Percentiles rank a stretch among this genome's conserved stretches.
These are phyloP conservation scores for Bothriochloa decipiens DNA, from an alignment of 176 grass and related monocot genomes.

Conservation along the genomic window DNA sequence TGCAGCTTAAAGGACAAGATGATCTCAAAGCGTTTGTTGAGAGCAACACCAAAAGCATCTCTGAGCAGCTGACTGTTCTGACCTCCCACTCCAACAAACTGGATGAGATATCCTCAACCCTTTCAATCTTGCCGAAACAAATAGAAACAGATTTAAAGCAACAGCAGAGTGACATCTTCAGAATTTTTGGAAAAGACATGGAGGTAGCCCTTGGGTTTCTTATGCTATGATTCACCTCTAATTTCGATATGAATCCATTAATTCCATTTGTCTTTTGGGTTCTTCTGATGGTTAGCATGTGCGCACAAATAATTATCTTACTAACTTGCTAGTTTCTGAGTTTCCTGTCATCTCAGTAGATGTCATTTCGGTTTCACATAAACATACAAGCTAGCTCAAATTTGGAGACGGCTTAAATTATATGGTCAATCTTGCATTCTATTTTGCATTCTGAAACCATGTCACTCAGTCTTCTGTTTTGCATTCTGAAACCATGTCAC, in stretches of 20 bases:
- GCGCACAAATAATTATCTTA: constrained; percentile 10
- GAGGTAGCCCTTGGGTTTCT: constrained; percentile 54
- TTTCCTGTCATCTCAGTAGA: constrained; percentile 13
- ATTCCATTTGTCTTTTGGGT: background rate
- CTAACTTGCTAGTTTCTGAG: constrained; percentile 10
- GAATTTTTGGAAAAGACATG: constrained; percentile 62
- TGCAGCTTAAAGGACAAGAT: constrained; percentile 82
- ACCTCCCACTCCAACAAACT: constrained; percentile 61
- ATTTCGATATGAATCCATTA: background rate
- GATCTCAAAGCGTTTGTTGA: constrained; percentile 65
- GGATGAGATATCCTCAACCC: constrained; percentile 63
- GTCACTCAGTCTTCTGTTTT: background rate
- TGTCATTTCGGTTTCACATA: constrained; percentile 24
- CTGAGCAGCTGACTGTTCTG: constrained; percentile 45
- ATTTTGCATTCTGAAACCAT: constrained; percentile 20
- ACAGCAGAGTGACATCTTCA: constrained; percentile 63
- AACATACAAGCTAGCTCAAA: constrained; percentile 4
- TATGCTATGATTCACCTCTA: constrained; percentile 12
- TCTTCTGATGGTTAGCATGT: constrained; percentile 26
- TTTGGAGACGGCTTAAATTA: background rate
- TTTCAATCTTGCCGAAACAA: constrained; percentile 62
- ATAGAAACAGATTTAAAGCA: constrained; percentile 60
- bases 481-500: constrained; percentile 10
- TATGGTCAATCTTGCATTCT: background rate
- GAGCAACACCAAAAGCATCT: constrained; percentile 54